A percentile compares a stretch with the other conserved stretches of the same genome.
Conservation (phyloP, 2,329 filamentous ascomycete species). For the Waltergamsia citrina region DNA sequence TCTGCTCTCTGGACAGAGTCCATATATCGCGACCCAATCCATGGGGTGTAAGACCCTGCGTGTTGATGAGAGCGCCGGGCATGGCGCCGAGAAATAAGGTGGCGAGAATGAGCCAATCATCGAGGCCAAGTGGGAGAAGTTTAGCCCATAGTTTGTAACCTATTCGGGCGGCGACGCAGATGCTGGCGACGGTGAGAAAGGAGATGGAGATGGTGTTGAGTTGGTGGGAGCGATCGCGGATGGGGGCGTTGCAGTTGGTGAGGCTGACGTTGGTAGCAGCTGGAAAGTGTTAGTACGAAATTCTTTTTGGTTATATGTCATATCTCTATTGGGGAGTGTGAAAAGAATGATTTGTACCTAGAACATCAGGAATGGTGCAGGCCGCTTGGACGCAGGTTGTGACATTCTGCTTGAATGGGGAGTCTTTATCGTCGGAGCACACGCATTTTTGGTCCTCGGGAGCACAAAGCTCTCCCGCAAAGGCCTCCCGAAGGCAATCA, state of each 20-base stretch:
- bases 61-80: conserved; percentile 17
- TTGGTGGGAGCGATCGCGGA: conserved; percentile 18
- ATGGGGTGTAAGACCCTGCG: conserved; percentile 15
- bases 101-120: conserved; percentile 23
- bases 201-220: conserved; percentile 17
- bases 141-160: conserved; percentile 18
- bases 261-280: conserved; percentile 11
- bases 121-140: conserved; percentile 19
- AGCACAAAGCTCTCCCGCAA: background rate
- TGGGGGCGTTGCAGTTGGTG: conserved; percentile 12
- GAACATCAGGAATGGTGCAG: background rate
- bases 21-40: conserved; percentile 36
- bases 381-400: background rate
- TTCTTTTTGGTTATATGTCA: background rate
- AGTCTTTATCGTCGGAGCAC: background rate
- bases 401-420: conserved; percentile 1
- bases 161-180: conserved; percentile 27
- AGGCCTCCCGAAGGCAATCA: background rate
- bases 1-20: conserved; percentile 25
- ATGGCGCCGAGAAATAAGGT: conserved; percentile 15
- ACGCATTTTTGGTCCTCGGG: background rate
- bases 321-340: background rate
- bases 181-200: conserved; percentile 21
- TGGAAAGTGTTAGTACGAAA: background rate
- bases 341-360: background rate